A percentile compares a stretch with the other conserved stretches of the same genome.
phyloP scores from a whole-genome alignment of 176 grass and related monocot genomes.

The Zea mays region Zm-B73-REFERENCE-NAM-5.0 NC_050096.1:268880001-268880500 shows the following conservation, averaged over 20 bases:
- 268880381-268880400: background rate
- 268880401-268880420: background rate
- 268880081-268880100: too few species aligned
- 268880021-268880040: too few species aligned
- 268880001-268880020: too few species aligned
- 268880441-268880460: background rate
- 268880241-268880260: background rate
- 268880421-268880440: background rate
- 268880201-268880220: background rate
- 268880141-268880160: background rate
- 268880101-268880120: too few species aligned
- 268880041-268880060: too few species aligned
- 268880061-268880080: too few species aligned
- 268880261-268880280: background rate
- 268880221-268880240: background rate
- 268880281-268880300: background rate
- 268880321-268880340: background rate
- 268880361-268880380: background rate
- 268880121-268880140: too few species aligned
- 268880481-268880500: too few species aligned
- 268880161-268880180: background rate
- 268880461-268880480: too few species aligned
- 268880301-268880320: slow-evolving; percentile 1
- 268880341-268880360: background rate
- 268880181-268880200: background rate